Evolutionary conservation across 176 grass and related monocot genomes (phyloP).

Genomic region (Tillandsia leiboldiana): DNA sequence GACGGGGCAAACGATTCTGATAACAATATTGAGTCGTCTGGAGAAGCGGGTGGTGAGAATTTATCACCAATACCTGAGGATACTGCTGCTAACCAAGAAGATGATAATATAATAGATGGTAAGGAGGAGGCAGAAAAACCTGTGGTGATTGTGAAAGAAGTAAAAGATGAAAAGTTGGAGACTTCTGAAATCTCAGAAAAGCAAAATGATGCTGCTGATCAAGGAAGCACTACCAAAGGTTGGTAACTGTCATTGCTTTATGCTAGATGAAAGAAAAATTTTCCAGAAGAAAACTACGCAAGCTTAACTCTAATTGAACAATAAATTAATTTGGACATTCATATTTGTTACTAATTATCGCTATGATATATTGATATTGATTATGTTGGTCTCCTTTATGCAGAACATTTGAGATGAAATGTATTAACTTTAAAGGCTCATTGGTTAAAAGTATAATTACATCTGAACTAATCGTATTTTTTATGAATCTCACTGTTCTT

Average conservation of each 20-base stretch:
- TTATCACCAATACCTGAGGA: background rate
- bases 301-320: no score
- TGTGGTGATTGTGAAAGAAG: slow-evolving; percentile 18
- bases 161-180: slow-evolving; percentile 21
- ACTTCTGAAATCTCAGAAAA: slow-evolving; percentile 21
- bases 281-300: background rate
- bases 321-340: no score
- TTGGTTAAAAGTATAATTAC: no score
- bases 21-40: background rate
- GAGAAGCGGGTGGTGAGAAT: background rate
- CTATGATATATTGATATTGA: no score
- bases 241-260: slow-evolving; percentile 16
- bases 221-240: slow-evolving; percentile 48
- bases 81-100: slow-evolving; percentile 4
- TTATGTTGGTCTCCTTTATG: no score
- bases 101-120: slow-evolving; percentile 12
- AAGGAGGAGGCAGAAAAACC: slow-evolving; percentile 15
- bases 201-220: slow-evolving; percentile 14
- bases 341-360: no score
- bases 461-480: no score
- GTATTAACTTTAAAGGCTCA: no score
- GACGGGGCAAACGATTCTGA: background rate
- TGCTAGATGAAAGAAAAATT: background rate
- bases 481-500: no score
- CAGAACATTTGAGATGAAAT: no score